A percentile compares a stretch with the other conserved stretches of the same genome.
Conservation (phyloP, 2,329 filamentous ascomycete genomes). For the Ceratocystiopsis minuta region DNA sequence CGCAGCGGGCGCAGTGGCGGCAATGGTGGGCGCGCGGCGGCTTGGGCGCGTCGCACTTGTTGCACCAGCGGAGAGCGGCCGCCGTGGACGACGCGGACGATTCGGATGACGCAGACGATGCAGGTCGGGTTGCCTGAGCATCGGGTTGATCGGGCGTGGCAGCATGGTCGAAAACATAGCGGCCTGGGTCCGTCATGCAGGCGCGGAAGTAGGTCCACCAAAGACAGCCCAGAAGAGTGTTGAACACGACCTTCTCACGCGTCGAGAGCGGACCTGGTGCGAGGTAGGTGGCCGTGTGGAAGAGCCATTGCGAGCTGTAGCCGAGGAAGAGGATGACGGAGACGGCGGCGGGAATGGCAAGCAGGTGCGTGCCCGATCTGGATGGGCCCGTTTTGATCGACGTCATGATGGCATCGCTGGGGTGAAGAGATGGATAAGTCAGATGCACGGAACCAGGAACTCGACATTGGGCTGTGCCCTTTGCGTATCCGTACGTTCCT, state of each 20-base stretch:
- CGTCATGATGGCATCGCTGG: constrained; percentile 5
- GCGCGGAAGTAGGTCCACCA: constrained; percentile 52
- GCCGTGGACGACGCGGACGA: constrained; percentile 1
- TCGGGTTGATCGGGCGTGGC: neutral
- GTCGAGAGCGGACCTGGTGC: constrained; percentile 40
- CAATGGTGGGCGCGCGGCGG: constrained; percentile 70
- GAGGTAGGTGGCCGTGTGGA: constrained; percentile 39
- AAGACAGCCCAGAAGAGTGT: constrained; percentile 42
- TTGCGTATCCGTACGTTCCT: too few species aligned
- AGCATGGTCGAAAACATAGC: constrained; percentile 24
- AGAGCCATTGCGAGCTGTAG: constrained; percentile 55
- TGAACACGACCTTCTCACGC: constrained; percentile 44
- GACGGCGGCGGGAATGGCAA: constrained; percentile 54
- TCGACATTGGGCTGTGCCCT: too few species aligned
- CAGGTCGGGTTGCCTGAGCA: neutral
- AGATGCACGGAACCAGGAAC: too few species aligned
- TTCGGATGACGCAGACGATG: constrained; percentile 2
- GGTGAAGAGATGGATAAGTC: too few species aligned
- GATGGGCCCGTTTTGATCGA: constrained; percentile 17
- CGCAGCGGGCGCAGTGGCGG: constrained; percentile 53
- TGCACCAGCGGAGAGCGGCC: constrained; percentile 41
- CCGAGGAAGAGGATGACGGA: constrained; percentile 49
- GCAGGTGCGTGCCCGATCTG: constrained; percentile 27
- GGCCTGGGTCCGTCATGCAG: constrained; percentile 39
- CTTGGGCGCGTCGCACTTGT: constrained; percentile 56